Evolutionary conservation across 257 asterid species (phyloP), one percentile per base, ranked within the genome.

Genomic region (Coffea eugenioides): DNA sequence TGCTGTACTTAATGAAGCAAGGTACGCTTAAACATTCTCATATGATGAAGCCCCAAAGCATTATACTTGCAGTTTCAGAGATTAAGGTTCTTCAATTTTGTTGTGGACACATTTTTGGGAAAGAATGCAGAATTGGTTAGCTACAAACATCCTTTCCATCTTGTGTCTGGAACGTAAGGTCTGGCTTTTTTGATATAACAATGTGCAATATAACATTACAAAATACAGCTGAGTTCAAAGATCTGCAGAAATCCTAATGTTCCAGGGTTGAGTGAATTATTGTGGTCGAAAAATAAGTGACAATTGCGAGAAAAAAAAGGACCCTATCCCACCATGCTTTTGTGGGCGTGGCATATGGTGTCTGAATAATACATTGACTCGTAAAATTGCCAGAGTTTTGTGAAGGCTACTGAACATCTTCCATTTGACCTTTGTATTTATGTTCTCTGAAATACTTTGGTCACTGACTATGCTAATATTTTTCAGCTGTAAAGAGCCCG

Each of bases 401-500:
- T 16, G 18, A 73, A 10, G 23, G 18, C 27, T 18, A 20, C 11
- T 45, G 78, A 74, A 20, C 21, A 34, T 36, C 6, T 13, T 65
- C 11, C 21, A 65, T 65, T 27, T 65, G 9, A 72, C n/a, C 9
- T 21, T 5, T 48, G 73, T 46, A 62, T 79, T 56, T n/a, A 2
- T 56, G 31, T 56, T 75, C 67, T 27, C 59, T 16, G 16, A 39
- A 20, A 34, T 39, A 6, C 66, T 16, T 71, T 25, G 41, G 27
- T 43, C 25, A 45, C 52, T 80, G 61, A 74, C 76, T 27, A 13
- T 49, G 68, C 25, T 71, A 4, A 75, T 25, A 66, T 45, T 70
- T 66, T 83, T 16, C 84, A 96, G 99, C 91, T 96, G 98, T 86
- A 90, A 92, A 85, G 90, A 96, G 75, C 99, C 99, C 0, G 90